Conservation (phyloP, 352 stramenopile genomes). For the Phytopythium helicoides region DNA sequence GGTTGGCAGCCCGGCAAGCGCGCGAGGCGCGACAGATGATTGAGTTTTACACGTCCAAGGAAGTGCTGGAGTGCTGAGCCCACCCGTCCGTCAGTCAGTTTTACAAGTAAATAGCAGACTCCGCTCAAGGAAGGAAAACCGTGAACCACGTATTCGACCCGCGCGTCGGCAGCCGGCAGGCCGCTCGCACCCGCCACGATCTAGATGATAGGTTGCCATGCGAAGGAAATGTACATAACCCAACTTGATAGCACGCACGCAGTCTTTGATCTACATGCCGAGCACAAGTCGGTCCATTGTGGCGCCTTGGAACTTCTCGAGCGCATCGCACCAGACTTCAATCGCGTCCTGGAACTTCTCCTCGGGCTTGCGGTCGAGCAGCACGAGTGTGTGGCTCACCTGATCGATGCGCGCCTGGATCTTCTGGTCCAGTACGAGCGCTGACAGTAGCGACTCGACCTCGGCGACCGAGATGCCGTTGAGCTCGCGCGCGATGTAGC, state of each 20-base stretch:
- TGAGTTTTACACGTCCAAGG: slow-evolving; percentile 48
- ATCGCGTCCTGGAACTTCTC: slow-evolving; percentile 73
- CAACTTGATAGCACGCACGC: neutral
- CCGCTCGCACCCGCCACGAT: no score
- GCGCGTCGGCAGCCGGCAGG: no score
- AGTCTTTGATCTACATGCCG: slow-evolving; percentile 21
- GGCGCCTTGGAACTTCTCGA: slow-evolving; percentile 75
- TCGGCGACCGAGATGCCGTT: slow-evolving; percentile 90
- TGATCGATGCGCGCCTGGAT: slow-evolving; percentile 94
- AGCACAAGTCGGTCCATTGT: slow-evolving; percentile 52
- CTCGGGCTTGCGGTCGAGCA: slow-evolving; percentile 61
- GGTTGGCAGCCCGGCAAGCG: slow-evolving; percentile 47
- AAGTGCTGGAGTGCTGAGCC: slow-evolving; percentile 21
- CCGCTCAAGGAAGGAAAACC: slow-evolving; percentile 1
- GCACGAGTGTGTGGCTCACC: slow-evolving; percentile 70
- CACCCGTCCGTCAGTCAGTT: neutral
- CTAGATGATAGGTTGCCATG: neutral
- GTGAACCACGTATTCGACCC: neutral
- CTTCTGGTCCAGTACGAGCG: slow-evolving; percentile 91
- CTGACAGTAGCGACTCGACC: slow-evolving; percentile 92
- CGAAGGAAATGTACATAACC: neutral
- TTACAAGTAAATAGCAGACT: slow-evolving; percentile 1
- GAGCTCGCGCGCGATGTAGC: slow-evolving; percentile 90
- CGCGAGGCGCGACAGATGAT: slow-evolving; percentile 53
- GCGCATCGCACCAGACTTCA: slow-evolving; percentile 54